These are phyloP conservation scores for Cyberlindnera euphorbiae DNA, from an alignment of 805 yeast species.

Conservation along the genomic window DNA sequence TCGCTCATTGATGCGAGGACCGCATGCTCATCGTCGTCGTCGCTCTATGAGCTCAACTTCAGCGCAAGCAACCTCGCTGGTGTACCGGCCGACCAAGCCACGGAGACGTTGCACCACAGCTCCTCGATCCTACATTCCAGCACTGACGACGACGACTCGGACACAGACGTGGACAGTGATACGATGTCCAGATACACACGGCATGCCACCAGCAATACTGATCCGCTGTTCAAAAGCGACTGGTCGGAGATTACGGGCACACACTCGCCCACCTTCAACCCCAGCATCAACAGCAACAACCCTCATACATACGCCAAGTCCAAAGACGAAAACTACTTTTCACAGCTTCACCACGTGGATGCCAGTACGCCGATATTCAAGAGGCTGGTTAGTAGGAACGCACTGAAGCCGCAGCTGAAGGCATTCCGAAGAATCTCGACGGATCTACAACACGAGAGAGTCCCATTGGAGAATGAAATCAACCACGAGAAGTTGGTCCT, in stretches of 20 bases:
- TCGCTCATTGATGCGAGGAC: constrained; percentile 11
- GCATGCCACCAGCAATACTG: neutral
- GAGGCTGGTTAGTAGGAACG: constrained; percentile 22
- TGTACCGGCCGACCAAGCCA: constrained; percentile 1
- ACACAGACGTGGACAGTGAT: constrained; percentile 12
- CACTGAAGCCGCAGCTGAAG: constrained; percentile 25
- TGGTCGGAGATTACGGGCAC: constrained; percentile 9
- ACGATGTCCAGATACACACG: too few species aligned
- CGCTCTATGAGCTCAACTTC: constrained; percentile 15
- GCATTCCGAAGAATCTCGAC: constrained; percentile 23
- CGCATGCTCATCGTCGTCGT: constrained; percentile 13
- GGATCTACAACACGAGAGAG: constrained; percentile 23
- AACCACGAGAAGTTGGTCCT: constrained; percentile 26
- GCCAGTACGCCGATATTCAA: constrained; percentile 24
- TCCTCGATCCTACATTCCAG: neutral
- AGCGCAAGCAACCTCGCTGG: constrained; percentile 8
- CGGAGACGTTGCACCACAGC: neutral
- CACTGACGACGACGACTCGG: constrained; percentile 13
- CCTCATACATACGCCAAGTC: too few species aligned
- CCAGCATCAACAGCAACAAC: too few species aligned
- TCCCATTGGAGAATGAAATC: constrained; percentile 24
- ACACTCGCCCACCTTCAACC: constrained; percentile 14
- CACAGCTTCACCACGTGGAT: constrained; percentile 9
- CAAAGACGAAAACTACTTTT: constrained; percentile 6
- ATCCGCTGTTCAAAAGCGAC: constrained; percentile 8